Conservation (phyloP, 73 alveolate species). For the Paramecium primaurelia region DNA sequence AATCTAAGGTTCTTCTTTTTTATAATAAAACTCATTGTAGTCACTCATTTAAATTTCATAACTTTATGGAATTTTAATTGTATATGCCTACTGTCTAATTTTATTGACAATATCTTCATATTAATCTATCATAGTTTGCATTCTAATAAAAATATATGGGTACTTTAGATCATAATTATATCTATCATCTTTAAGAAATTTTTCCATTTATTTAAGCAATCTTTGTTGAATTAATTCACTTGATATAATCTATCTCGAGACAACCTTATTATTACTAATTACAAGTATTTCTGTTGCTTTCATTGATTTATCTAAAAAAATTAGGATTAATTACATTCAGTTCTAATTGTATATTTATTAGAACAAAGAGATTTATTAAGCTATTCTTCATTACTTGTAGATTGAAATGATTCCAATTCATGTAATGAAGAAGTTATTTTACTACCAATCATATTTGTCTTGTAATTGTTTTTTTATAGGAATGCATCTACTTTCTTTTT, state of each 20-base stretch:
- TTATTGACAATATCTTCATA: background rate
- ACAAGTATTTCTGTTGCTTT: background rate
- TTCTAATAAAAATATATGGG: background rate
- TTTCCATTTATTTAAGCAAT: background rate
- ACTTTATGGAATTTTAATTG: background rate
- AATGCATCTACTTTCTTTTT: background rate
- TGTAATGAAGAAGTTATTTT: background rate
- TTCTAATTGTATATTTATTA: background rate
- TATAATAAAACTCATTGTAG: background rate
- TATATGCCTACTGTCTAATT: background rate
- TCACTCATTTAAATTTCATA: conserved; percentile 2
- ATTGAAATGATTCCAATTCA: conserved; percentile 7
- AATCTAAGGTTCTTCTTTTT: background rate
- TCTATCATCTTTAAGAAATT: conserved; percentile 3
- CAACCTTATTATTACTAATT: background rate
- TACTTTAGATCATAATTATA: background rate
- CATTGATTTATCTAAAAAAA: background rate
- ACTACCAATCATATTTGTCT: background rate
- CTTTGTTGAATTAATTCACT: background rate
- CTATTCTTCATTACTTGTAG: background rate
- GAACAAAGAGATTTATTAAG: background rate
- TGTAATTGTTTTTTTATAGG: background rate
- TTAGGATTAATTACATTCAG: background rate
- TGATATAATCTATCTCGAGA: background rate
- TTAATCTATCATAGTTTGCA: background rate